These are phyloP conservation scores for Elongisporangium prolatum DNA, from an alignment of 352 stramenopile species.

Conservation along the genomic window DNA sequence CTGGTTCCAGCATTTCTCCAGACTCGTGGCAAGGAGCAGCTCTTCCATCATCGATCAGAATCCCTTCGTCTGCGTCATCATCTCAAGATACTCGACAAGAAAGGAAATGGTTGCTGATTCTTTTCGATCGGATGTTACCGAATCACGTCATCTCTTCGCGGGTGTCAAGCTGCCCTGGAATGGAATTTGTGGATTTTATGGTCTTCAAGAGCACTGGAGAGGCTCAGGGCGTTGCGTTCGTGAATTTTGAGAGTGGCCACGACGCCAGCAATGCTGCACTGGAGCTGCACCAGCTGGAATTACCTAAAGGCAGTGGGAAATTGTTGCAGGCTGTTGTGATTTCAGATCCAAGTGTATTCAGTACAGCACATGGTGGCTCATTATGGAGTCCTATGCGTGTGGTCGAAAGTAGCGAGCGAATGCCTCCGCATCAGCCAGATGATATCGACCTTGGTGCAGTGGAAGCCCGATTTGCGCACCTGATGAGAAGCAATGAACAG, in stretches of 20 bases:
- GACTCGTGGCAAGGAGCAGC: background rate
- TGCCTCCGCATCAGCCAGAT: conserved; percentile 27
- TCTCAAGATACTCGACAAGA: conserved; percentile 10
- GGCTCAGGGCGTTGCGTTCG: conserved; percentile 66
- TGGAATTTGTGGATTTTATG: conserved; percentile 85
- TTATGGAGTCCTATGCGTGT: conserved; percentile 5
- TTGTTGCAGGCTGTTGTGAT: conserved; percentile 70
- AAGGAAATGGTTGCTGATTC: conserved; percentile 60
- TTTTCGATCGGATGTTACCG: conserved; percentile 59
- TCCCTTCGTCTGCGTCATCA: conserved; percentile 4
- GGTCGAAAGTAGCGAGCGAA: conserved; percentile 12
- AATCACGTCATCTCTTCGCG: conserved; percentile 60
- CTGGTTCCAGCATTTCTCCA: conserved; percentile 6
- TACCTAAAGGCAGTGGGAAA: conserved; percentile 39
- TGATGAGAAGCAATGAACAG: conserved; percentile 67
- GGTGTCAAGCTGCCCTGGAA: conserved; percentile 49
- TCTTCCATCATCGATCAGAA: background rate
- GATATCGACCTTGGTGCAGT: conserved; percentile 71
- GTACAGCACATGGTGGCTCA: conserved; percentile 33
- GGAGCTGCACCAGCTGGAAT: conserved; percentile 57
- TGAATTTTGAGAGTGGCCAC: conserved; percentile 61
- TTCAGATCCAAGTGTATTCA: conserved; percentile 58
- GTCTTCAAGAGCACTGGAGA: conserved; percentile 55
- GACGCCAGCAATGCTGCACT: conserved; percentile 37
- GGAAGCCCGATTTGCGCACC: conserved; percentile 71